phyloP scores from a whole-genome alignment of 2,329 filamentous ascomycete species.

The Fusarium buharicum region DNA sequence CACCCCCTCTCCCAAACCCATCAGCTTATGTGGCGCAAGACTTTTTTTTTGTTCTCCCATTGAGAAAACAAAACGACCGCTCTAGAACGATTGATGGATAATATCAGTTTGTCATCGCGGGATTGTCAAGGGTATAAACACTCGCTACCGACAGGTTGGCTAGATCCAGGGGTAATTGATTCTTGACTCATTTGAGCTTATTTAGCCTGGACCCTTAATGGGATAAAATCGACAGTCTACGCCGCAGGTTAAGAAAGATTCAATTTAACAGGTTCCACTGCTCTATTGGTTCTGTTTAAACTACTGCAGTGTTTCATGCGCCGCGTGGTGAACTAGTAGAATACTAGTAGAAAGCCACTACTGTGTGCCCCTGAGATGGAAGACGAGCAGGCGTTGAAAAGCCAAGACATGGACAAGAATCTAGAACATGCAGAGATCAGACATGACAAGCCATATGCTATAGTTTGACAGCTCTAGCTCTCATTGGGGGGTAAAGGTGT shows the following conservation, averaged over 20 bases:
- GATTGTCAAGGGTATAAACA: neutral
- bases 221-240: constrained; percentile 4
- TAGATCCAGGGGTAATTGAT: neutral
- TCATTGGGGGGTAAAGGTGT: neutral
- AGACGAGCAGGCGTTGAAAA: neutral
- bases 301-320: neutral
- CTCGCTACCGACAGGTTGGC: constrained; percentile 4
- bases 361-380: neutral
- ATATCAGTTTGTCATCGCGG: neutral
- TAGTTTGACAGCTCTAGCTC: neutral
- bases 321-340: neutral
- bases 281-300: neutral
- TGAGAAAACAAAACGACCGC: constrained; percentile 6
- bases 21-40: constrained; percentile 12
- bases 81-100: constrained; percentile 11
- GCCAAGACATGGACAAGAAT: neutral
- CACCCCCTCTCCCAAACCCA: constrained; percentile 1
- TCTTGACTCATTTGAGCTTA: neutral
- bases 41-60: neutral
- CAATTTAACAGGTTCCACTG: neutral
- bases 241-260: neutral
- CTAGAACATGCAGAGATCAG: neutral
- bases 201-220: neutral
- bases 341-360: neutral
- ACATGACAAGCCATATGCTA: neutral